phyloP scores from a whole-genome alignment of 2,329 filamentous ascomycete genomes.

The Fusarium sp. region DNA sequence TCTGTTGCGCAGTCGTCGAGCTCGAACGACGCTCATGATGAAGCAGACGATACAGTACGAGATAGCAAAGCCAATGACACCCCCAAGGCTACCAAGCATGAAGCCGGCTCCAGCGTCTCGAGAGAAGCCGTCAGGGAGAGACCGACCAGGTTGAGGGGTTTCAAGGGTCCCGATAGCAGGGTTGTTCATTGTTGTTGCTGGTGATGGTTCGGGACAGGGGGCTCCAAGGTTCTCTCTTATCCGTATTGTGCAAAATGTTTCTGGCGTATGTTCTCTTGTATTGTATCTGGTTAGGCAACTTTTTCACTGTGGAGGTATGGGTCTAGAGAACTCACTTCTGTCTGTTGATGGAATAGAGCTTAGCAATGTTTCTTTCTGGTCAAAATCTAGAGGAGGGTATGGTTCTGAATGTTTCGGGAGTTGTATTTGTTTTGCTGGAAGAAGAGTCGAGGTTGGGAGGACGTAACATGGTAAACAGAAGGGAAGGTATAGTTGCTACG shows the following conservation, averaged over 20 bases:
- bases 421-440: neutral
- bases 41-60: slow-evolving; percentile 18
- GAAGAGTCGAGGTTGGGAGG: neutral
- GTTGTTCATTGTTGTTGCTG: neutral
- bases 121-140: neutral
- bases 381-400: neutral
- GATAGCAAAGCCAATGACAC: slow-evolving; percentile 18
- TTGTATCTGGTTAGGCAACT: neutral
- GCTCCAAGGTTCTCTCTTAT: no score
- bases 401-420: neutral
- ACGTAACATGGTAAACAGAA: neutral
- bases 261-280: neutral
- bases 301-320: neutral
- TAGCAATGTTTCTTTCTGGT: neutral
- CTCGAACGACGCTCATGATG: neutral
- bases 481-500: neutral
- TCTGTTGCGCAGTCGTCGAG: neutral
- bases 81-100: slow-evolving; percentile 14
- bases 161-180: neutral
- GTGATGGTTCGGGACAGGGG: neutral
- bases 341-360: neutral
- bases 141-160: neutral
- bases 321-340: neutral
- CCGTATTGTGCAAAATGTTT: neutral
- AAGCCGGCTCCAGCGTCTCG: slow-evolving; percentile 23